Conservation (phyloP, 352 stramenopile genomes). For the Phytophthora vignae region DNA sequence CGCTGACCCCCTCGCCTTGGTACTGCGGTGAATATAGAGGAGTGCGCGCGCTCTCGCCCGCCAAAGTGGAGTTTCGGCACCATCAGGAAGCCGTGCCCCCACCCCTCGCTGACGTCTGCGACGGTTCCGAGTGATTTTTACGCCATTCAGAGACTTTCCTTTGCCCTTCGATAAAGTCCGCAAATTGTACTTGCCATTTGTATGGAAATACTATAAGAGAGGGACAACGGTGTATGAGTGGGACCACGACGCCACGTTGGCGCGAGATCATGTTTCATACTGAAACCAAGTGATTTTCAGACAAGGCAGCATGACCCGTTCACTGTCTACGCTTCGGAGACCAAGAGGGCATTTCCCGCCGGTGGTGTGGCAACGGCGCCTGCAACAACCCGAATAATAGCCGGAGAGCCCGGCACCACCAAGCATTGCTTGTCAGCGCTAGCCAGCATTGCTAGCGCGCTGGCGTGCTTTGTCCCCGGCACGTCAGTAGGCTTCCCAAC, state of each 20-base stretch:
- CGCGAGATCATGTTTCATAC: constrained; percentile 29
- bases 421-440: constrained; percentile 12
- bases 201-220: background rate
- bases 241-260: constrained; percentile 19
- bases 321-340: constrained; percentile 2
- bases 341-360: background rate
- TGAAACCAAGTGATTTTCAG: constrained; percentile 25
- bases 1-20: background rate
- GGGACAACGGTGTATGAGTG: constrained; percentile 9
- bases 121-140: constrained; percentile 1
- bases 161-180: background rate
- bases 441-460: constrained; percentile 14
- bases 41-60: background rate
- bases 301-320: constrained; percentile 23
- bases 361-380: background rate
- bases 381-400: background rate
- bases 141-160: constrained; percentile 6
- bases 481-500: too few species aligned
- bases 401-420: background rate
- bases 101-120: background rate
- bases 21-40: background rate
- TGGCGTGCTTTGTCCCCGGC: constrained; percentile 18
- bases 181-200: too few species aligned
- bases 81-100: background rate
- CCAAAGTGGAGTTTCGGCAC: background rate